Base-by-base conservation (phyloP, 2,329 filamentous ascomycete species). In the Pochonia chlamydosporia region DNA sequence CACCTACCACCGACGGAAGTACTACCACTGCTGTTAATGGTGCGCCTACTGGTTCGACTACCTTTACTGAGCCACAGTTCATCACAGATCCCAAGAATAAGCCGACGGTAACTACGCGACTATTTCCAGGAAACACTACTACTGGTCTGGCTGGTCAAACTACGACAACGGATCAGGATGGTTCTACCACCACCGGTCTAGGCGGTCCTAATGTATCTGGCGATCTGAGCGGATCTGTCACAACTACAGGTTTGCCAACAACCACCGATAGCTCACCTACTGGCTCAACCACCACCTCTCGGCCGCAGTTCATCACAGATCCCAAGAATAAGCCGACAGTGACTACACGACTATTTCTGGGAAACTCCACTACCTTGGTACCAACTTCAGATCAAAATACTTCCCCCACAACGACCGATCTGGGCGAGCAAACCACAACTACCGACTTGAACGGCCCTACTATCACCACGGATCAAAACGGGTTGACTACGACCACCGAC, bases 191-290 rank as follows among this genome's bases (percentile, higher is more conserved):
- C 4, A 35, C 14, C 5, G 10, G n/a, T 35, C 10, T 18, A 16
- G 31, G 31, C 20, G 7, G 14, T 18, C 31, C 14, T 14, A n/a
- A 16, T 5, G 31, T 35, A 18, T n/a, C n/a, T n/a, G n/a, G n/a
- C n/a, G n/a, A n/a, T n/a, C n/a, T n/a, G n/a, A n/a, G n/a, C 14
- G 20, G 31, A 8, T 35, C 31, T 18, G 26, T n/a, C 26, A 28
- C 26, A 33, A 11, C 30, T 33, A 14, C 30, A n/a, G 13, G 51
- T 52, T 45, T 25, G 49, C 43, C 24, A 45, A 40, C 23, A n/a
- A 20, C 11, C 13, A 13, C 13, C 31, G 10, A 10, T 43, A 41
- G 10, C 20, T 26, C 49, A 13, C 8, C 11, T 42, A 11, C 40
- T 6, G 10, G 14, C 13, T 24, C 40, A 20, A 20, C 40, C 7